A percentile compares a stretch with the other conserved stretches of the same genome.
Conservation (phyloP, 148 eudicot species). For the Euryodendron excelsum region DNA sequence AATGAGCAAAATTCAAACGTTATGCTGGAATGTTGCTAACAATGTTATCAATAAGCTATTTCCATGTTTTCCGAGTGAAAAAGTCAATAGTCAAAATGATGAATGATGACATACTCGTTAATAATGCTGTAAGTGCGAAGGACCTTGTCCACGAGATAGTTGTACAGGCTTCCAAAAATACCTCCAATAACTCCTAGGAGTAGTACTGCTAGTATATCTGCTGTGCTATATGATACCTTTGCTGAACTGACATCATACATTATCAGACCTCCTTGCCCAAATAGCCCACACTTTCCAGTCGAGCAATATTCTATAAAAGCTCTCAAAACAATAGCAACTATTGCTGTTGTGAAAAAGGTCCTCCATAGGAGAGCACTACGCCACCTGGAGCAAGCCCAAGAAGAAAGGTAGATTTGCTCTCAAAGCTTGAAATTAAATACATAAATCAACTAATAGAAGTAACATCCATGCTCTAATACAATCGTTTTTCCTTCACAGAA, state of each 20-base stretch:
- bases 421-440: neutral
- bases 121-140: slow-evolving; percentile 61
- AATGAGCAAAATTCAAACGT: no score
- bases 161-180: slow-evolving; percentile 66
- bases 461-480: neutral
- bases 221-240: slow-evolving; percentile 34
- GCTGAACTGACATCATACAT: slow-evolving; percentile 65
- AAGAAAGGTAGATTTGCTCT: neutral
- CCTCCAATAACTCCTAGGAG: slow-evolving; percentile 71
- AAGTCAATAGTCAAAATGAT: no score
- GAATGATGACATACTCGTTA: slow-evolving; percentile 72
- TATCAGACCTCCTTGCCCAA: slow-evolving; percentile 81
- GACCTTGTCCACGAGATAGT: slow-evolving; percentile 71
- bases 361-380: slow-evolving; percentile 88
- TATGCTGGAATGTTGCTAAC: no score
- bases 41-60: no score
- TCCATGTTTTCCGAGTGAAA: no score
- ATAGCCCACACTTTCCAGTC: slow-evolving; percentile 70
- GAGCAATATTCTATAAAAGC: slow-evolving; percentile 52
- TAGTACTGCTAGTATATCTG: slow-evolving; percentile 49
- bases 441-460: neutral
- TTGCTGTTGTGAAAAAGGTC: slow-evolving; percentile 81
- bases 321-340: slow-evolving; percentile 67
- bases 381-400: slow-evolving; percentile 55
- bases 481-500: neutral